A percentile compares a stretch with the other conserved stretches of the same genome.
Evolutionary conservation across 352 stramenopile genomes (phyloP).

Genomic region (Phytopythium montanum): DNA sequence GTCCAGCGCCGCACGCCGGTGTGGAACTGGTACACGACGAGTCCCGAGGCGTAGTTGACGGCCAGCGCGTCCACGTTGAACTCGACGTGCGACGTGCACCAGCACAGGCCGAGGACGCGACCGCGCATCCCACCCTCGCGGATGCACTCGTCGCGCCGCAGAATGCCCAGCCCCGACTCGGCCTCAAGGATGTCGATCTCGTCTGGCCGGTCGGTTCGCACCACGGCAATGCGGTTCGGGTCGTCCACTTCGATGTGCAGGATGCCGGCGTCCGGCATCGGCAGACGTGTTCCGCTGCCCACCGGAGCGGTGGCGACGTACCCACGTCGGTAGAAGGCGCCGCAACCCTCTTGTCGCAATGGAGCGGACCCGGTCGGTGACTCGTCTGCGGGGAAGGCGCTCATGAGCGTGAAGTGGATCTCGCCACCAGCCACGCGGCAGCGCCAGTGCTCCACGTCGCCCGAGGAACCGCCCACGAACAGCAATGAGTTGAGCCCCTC

Average conservation of each 20-base stretch:
- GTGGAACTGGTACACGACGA: conserved; percentile 83
- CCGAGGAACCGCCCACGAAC: conserved; percentile 60
- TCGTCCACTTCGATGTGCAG: conserved; percentile 83
- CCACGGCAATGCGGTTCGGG: conserved; percentile 72
- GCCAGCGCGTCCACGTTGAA: conserved; percentile 81
- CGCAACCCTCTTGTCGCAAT: conserved; percentile 2
- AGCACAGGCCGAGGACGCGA: conserved; percentile 65
- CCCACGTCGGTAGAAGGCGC: conserved; percentile 29
- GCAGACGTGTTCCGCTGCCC: not conserved
- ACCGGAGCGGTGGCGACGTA: conserved; percentile 12
- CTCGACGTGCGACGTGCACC: conserved; percentile 78
- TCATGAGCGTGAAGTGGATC: conserved; percentile 80
- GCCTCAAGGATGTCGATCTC: conserved; percentile 71
- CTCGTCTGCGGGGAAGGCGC: conserved; percentile 18
- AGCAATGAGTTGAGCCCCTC: conserved; percentile 67
- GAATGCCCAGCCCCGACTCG: conserved; percentile 76
- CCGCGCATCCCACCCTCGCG: conserved; percentile 19
- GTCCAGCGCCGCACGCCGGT: conserved; percentile 50
- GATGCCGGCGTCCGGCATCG: conserved; percentile 23
- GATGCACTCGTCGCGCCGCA: conserved; percentile 68
- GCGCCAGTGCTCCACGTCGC: conserved; percentile 71
- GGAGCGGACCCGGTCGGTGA: not conserved
- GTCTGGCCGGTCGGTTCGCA: conserved; percentile 43
- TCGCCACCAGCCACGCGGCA: conserved; percentile 44
- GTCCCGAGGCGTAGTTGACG: conserved; percentile 60